Evolutionary conservation across 306 rosid genomes (phyloP), one percentile per base, ranked within the genome.

Genomic region (Pyrus pyrifolia): DNA sequence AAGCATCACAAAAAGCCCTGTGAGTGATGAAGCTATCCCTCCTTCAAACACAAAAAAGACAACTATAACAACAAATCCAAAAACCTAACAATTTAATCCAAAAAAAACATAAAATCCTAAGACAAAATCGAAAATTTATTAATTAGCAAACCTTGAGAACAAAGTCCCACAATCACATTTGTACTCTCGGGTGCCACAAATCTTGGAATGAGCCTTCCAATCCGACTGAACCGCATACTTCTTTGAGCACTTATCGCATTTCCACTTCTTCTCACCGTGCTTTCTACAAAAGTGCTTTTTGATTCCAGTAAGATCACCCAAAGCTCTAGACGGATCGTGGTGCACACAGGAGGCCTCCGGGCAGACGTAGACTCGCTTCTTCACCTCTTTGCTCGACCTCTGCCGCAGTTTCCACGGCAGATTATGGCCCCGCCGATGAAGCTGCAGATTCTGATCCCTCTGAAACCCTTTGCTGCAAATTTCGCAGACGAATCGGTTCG

Each of bases 241-340:
- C 90, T 93, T 93, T 13, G 91, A 86, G 68, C 98, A 93, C 82
- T 93, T 90, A 3, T 91, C 98, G 62, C 98, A 93, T 85, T 93
- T 91, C 98, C 98, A 93, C 85, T 93, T 93, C 88, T 93, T 93
- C 86, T 93, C 98, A 8, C 98, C 96, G 73, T 93, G 97, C 74
- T 93, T 93, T 44, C 98, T 83, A 77, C 98, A 93, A 80, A 88
- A 93, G 83, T 93, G 98, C 83, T 93, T 93, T 80, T 93, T 93
- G 18, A 93, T 93, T 29, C 98, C 98, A 1, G 98, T 93, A 33
- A 93, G 87, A 82, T 93, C 98, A 9, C 98, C 98, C 46, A 93
- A 66, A 18, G 98, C 98, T 79, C 98, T 76, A 12, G 97, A 86
- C 3, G 98, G 97, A 6, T 93, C 91, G n/a, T 93, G 96, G 73